phyloP scores from a whole-genome alignment of 208 protist genomes.

The Trypanosoma lewisi region DNA sequence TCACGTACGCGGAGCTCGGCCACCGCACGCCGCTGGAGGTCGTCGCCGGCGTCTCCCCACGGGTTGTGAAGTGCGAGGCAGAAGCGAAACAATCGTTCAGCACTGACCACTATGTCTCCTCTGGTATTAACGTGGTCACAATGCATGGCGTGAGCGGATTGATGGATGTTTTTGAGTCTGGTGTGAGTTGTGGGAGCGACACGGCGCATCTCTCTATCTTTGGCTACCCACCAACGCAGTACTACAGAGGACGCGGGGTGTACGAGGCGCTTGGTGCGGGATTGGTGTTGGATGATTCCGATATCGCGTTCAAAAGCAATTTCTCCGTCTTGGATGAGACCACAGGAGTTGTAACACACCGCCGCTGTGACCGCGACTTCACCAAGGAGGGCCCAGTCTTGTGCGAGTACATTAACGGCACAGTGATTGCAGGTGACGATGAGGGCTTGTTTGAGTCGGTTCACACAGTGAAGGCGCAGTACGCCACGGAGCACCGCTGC shows the following conservation, averaged over 20 bases:
- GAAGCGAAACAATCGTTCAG: background rate
- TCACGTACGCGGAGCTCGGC: conserved; percentile 52
- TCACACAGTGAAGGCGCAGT: conserved; percentile 51
- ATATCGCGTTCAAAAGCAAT: conserved; percentile 78
- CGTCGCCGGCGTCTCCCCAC: conserved; percentile 42
- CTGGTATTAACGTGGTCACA: conserved; percentile 53
- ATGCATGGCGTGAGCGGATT: conserved; percentile 52
- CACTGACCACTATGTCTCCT: conserved; percentile 10
- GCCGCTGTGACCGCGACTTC: conserved; percentile 73
- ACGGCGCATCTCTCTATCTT: conserved; percentile 76
- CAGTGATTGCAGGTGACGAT: conserved; percentile 34
- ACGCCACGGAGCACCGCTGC: conserved; percentile 78
- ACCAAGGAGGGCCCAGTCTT: conserved; percentile 52
- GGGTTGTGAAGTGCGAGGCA: background rate
- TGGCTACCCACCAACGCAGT: conserved; percentile 54
- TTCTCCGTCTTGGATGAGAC: conserved; percentile 49
- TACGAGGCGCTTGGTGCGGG: conserved; percentile 68
- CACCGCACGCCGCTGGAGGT: conserved; percentile 68
- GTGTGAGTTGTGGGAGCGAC: conserved; percentile 68
- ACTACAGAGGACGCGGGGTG: conserved; percentile 68
- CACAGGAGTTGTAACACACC: conserved; percentile 44
- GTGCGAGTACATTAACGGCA: conserved; percentile 48
- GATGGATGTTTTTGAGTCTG: conserved; percentile 69
- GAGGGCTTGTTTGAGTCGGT: conserved; percentile 6
- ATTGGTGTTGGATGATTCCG: conserved; percentile 49